Conservation (phyloP, 208 protist genomes). For the Acanthamoeba healyi region DNA sequence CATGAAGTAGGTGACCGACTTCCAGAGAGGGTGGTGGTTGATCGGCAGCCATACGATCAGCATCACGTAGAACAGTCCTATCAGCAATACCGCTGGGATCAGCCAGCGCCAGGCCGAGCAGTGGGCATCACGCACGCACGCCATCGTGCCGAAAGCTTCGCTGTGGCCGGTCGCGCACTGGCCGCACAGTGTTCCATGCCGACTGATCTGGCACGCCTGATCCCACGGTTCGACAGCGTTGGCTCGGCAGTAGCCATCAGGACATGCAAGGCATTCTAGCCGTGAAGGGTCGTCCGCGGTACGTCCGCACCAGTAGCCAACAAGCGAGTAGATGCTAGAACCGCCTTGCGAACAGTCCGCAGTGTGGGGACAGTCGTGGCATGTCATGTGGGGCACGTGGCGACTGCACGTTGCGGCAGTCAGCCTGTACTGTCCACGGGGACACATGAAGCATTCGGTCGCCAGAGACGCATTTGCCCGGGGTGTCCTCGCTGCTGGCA, state of each 20-base stretch:
- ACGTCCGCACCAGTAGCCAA: neutral
- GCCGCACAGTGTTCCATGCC: neutral
- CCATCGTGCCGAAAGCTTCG: neutral
- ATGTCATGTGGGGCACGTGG: neutral
- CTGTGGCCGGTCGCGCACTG: neutral
- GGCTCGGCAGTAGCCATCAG: neutral
- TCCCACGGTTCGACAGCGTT: neutral
- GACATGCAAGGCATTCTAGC: neutral
- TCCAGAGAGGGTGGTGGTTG: conserved; percentile 12
- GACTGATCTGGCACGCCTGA: neutral
- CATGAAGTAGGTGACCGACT: conserved; percentile 25
- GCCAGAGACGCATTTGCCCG: too few species aligned
- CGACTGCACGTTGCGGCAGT: too few species aligned
- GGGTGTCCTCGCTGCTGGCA: too few species aligned
- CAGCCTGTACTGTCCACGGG: too few species aligned
- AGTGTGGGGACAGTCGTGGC: neutral
- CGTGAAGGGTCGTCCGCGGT: neutral
- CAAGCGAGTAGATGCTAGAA: neutral
- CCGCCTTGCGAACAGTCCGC: neutral
- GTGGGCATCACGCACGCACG: neutral
- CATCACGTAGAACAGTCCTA: neutral
- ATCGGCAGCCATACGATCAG: conserved; percentile 9
- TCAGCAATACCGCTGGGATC: neutral
- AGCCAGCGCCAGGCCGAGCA: neutral
- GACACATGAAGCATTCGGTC: too few species aligned